Evolutionary conservation across 257 asterid genomes (phyloP), one percentile per base, ranked within the genome.

Genomic region (Solanum piurae): DNA sequence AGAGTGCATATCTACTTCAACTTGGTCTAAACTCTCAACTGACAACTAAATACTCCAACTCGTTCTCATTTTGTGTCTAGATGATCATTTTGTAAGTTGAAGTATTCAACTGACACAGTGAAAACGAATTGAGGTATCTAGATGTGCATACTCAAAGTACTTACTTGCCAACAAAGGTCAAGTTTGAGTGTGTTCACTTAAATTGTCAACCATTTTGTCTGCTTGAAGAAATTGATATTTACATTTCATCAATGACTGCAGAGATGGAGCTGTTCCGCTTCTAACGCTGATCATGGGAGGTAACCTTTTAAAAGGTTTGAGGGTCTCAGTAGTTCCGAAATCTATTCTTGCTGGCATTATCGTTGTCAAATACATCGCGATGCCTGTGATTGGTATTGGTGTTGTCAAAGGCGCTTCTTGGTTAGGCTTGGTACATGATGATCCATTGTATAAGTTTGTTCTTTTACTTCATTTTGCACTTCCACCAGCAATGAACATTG

Each of bases 401-500:
- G 69, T 95, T 36, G 94, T 96, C 64, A 93, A 92, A 91, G 93
- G 92, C 83, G 98, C 98, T 29, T 37, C 89, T 7, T 93, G 83
- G 5, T 79, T 93, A 23, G 98, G 98, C 52, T 79, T 95, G 29
- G 94, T 95, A 83, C 92, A 40, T 3, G 87, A 90, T 75, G 89
- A 94, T 86, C 96, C 95, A 6, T 72, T 96, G 64, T 96, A 95
- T 77, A 92, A 90, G 87, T 95, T 95, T 88, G 94, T 95, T 88
- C 96, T 96, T 52, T 73, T 94, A 89, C 95, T 96, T 91, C 99
- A 96, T 74, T 95, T 86, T 89, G 93, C 98, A 25, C 88, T 96
- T 38, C 99, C 99, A 73, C 98, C 99, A 44, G 98, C 99, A 12
- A 94, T 95, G 96, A 95, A 95, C 91, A 96, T 96, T 69, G 98